phyloP scores from a whole-genome alignment of 768 basidiomycete genomes.

The Mycena epipterygia region DNA sequence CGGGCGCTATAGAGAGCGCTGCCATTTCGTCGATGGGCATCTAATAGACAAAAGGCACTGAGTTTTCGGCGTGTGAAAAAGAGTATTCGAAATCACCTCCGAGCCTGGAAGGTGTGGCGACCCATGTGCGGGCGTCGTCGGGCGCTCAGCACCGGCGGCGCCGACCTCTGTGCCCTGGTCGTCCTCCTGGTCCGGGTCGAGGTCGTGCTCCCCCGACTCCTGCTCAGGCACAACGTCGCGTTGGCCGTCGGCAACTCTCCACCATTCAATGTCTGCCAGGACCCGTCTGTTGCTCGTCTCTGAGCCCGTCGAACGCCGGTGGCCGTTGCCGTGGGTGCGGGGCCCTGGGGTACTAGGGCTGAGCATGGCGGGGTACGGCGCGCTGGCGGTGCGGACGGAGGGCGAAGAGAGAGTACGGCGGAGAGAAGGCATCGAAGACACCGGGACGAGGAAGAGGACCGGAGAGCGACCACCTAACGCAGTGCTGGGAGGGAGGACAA shows the following conservation, averaged over 20 bases:
- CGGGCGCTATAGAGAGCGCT: slow-evolving; percentile 68
- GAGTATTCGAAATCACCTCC: slow-evolving; percentile 51
- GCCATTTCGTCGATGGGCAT: slow-evolving; percentile 64
- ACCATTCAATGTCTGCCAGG: slow-evolving; percentile 91
- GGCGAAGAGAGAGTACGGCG: slow-evolving; percentile 83
- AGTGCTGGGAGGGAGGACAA: slow-evolving; percentile 58
- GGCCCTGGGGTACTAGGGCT: slow-evolving; percentile 44
- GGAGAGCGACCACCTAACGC: slow-evolving; percentile 63
- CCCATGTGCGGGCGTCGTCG: slow-evolving; percentile 54
- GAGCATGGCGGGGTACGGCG: slow-evolving; percentile 71
- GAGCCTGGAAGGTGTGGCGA: slow-evolving; percentile 40
- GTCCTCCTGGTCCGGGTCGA: slow-evolving; percentile 59
- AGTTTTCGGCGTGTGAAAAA: slow-evolving; percentile 8
- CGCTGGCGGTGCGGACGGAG: slow-evolving; percentile 72
- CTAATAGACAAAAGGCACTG: slow-evolving; percentile 38
- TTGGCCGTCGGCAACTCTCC: slow-evolving; percentile 84
- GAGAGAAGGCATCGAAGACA: slow-evolving; percentile 74
- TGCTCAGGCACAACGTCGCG: slow-evolving; percentile 49
- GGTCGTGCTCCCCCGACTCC: slow-evolving; percentile 37
- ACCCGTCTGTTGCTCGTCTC: slow-evolving; percentile 76
- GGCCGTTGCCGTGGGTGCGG: slow-evolving; percentile 55
- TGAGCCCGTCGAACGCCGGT: slow-evolving; percentile 78
- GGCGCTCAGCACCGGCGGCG: slow-evolving; percentile 53
- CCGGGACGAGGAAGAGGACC: no score
- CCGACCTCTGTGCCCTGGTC: slow-evolving; percentile 51